Evolutionary conservation across 257 asterid genomes (phyloP).

Genomic region (Ajuga chamaepitys): DNA sequence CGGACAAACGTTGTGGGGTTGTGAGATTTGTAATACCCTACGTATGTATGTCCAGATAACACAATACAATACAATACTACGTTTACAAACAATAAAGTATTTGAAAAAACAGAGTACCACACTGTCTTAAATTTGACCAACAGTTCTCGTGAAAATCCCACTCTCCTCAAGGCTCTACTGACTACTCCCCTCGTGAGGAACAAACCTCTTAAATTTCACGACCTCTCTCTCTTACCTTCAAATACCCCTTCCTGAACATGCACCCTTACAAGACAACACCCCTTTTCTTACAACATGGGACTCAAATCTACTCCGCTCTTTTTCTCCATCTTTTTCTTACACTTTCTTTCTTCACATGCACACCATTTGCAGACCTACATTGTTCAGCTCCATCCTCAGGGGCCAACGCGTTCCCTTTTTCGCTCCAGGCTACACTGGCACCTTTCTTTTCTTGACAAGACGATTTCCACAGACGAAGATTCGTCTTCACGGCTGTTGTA

Average conservation of each 20-base stretch:
- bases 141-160: conserved; percentile 43
- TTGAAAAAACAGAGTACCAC: neutral
- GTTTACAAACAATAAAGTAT: neutral
- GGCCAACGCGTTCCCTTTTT: conserved; percentile 26
- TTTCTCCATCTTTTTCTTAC: conserved; percentile 20
- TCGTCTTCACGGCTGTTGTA: conserved; percentile 61
- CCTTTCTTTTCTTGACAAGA: conserved; percentile 54
- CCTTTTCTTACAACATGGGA: conserved; percentile 29
- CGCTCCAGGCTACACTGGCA: conserved; percentile 74
- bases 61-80: no score
- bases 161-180: conserved; percentile 19
- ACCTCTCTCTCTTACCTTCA: conserved; percentile 51
- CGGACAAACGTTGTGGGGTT: neutral
- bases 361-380: conserved; percentile 57
- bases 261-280: neutral
- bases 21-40: neutral
- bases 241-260: conserved; percentile 50
- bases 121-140: conserved; percentile 21
- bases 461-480: conserved; percentile 31
- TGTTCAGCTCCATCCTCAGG: conserved; percentile 74
- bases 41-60: neutral
- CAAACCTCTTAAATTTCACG: conserved; percentile 78
- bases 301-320: conserved; percentile 19
- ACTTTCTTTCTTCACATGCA: conserved; percentile 28
- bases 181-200: conserved; percentile 61